A percentile compares a stretch with the other conserved stretches of the same genome.
Conservation (phyloP, 192 early-diverging fungal species). For the Coemansia sp. region DNA sequence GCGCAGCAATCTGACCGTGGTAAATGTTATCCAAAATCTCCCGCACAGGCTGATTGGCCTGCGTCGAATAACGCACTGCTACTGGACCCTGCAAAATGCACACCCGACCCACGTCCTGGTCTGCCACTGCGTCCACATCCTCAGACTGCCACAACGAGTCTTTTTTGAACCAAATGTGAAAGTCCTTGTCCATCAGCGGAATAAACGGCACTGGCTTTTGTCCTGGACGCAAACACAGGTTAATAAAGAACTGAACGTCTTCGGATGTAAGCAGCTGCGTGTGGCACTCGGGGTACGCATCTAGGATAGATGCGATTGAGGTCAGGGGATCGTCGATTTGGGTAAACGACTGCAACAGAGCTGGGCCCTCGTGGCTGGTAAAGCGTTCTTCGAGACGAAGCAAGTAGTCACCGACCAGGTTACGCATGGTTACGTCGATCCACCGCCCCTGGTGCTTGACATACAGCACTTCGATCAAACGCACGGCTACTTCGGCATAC, state of each 20-base stretch:
- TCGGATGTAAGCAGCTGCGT: conserved; percentile 42
- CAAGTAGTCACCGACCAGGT: conserved; percentile 83
- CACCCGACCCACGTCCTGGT: conserved; percentile 82
- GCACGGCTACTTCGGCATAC: conserved; percentile 83
- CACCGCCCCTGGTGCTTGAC: conserved; percentile 74
- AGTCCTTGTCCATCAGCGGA: conserved; percentile 90
- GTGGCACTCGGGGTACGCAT: conserved; percentile 35
- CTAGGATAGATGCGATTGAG: conserved; percentile 40
- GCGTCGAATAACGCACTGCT: conserved; percentile 75
- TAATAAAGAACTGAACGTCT: conserved; percentile 48
- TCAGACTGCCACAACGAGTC: conserved; percentile 96
- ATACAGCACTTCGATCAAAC: conserved; percentile 80
- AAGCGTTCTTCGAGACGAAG: conserved; percentile 91
- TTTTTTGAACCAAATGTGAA: conserved; percentile 99
- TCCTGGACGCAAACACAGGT: conserved; percentile 43
- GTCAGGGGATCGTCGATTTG: conserved; percentile 23
- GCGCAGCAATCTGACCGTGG: conserved; percentile 71
- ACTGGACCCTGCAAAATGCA: conserved; percentile 92
- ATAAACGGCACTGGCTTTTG: conserved; percentile 95
- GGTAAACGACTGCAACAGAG: conserved; percentile 28
- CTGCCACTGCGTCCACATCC: conserved; percentile 85
- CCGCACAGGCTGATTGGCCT: conserved; percentile 82
- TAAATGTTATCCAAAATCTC: conserved; percentile 88
- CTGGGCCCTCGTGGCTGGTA: conserved; percentile 14
- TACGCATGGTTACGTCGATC: conserved; percentile 82